phyloP scores from a whole-genome alignment of 176 grass and related monocot genomes.

The Saccharum spontaneum region DNA sequence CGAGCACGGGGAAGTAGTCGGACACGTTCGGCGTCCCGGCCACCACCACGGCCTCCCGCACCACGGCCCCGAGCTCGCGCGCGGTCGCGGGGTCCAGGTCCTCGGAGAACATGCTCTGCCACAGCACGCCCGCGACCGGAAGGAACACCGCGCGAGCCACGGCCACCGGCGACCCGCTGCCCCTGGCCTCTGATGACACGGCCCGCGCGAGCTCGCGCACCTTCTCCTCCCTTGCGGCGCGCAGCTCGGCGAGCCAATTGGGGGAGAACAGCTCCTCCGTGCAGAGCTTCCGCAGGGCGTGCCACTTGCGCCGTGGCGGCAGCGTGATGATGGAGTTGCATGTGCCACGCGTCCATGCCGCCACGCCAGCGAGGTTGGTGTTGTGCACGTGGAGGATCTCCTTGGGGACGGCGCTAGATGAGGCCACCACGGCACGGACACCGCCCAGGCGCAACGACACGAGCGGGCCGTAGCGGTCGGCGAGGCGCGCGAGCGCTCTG shows the following conservation, averaged over 20 bases:
- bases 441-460: no score
- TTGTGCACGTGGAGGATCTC: background rate
- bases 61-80: constrained; percentile 1
- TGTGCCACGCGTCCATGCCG: background rate
- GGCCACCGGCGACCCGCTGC: background rate
- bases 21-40: constrained; percentile 35
- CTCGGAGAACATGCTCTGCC: constrained; percentile 29
- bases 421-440: background rate
- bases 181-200: background rate
- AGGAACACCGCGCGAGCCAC: constrained; percentile 15
- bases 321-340: background rate
- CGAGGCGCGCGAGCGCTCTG: no score
- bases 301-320: no score
- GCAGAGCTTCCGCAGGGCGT: background rate
- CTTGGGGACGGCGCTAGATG: background rate
- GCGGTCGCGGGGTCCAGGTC: constrained; percentile 2
- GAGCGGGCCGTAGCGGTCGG: no score
- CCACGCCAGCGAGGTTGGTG: background rate
- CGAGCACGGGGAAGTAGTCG: constrained; percentile 46
- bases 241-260: background rate
- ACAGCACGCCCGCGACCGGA: constrained; percentile 14
- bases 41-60: constrained; percentile 14
- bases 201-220: background rate
- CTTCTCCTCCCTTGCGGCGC: background rate
- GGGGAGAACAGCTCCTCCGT: background rate